Percentiles rank a stretch among this genome's conserved stretches.
Evolutionary conservation across 768 basidiomycete genomes (phyloP).

Genomic region (Heimioporus sp.): DNA sequence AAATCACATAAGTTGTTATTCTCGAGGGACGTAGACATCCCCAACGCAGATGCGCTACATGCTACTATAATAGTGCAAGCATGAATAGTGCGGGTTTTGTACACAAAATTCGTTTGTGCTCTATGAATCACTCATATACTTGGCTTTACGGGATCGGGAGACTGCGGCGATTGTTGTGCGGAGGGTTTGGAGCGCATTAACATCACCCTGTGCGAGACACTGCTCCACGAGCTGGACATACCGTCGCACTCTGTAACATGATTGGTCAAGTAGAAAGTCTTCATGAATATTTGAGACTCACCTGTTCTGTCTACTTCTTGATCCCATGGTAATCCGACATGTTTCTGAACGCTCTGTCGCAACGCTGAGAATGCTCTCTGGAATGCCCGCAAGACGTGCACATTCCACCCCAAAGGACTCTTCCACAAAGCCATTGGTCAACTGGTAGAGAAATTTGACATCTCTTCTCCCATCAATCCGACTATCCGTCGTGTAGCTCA

Average conservation of each 20-base stretch:
- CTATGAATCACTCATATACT: no score
- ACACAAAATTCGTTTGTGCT: no score
- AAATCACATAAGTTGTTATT: no score
- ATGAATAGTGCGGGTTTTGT: no score
- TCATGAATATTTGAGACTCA: conserved; percentile 22
- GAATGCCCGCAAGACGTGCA: conserved; percentile 81
- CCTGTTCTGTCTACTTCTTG: conserved; percentile 50
- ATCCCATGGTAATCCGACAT: conserved; percentile 54
- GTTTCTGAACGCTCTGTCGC: conserved; percentile 56
- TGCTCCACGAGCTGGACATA: conserved; percentile 25
- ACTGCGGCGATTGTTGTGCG: conserved; percentile 10
- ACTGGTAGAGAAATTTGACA: conserved; percentile 84
- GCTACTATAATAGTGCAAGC: no score
- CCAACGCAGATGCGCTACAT: no score
- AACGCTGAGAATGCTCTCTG: conserved; percentile 59
- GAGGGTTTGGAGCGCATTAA: conserved; percentile 20
- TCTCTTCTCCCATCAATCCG: conserved; percentile 71
- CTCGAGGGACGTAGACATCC: no score
- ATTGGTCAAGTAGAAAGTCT: neutral
- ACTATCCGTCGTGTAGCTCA: conserved; percentile 74
- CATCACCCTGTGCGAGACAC: conserved; percentile 23
- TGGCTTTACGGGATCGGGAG: no score
- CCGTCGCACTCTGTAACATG: conserved; percentile 24
- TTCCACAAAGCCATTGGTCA: conserved; percentile 69
- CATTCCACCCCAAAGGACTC: conserved; percentile 94